Evolutionary conservation across 139 green algal species (phyloP), one percentile per base, ranked within the genome.

Genomic region (Pleodorina starrii): DNA sequence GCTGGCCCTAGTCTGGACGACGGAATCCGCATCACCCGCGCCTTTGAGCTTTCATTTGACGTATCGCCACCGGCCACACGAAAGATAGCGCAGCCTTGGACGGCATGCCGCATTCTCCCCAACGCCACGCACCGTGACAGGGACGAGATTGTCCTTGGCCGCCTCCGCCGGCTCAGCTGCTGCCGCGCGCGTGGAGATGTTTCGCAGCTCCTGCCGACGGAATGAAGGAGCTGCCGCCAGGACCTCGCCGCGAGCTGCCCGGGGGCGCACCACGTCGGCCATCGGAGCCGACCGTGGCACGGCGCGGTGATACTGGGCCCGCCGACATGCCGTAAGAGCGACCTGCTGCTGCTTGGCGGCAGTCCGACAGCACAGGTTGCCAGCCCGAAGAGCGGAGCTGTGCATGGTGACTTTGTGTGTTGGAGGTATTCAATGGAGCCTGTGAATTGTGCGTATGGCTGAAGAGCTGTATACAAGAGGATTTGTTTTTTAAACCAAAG

Each of bases 51-150:
- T n/a, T n/a, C n/a, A n/a, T n/a, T n/a, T n/a, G n/a, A n/a, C n/a
- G n/a, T n/a, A n/a, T n/a, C n/a, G n/a, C n/a, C n/a, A n/a, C n/a
- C n/a, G n/a, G n/a, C n/a, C n/a, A n/a, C n/a, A n/a, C n/a, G n/a
- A n/a, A n/a, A n/a, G n/a, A n/a, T n/a, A n/a, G n/a, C n/a, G n/a
- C n/a, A n/a, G n/a, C n/a, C n/a, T n/a, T n/a, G n/a, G n/a, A n/a
- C n/a, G n/a, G n/a, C n/a, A n/a, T n/a, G n/a, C n/a, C n/a, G n/a
- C n/a, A n/a, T n/a, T n/a, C n/a, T n/a, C n/a, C n/a, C n/a, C n/a
- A n/a, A n/a, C 25, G 54, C 54, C 40, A 80, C 48, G 51, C 78
- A 92, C 89, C 83, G 89, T 92, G 27, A 92, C 89, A 25, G 89
- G 89, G 6, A 92, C 71, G 36, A 84, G 89, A 7, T 92, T 60